A percentile compares a stretch with the other conserved stretches of the same genome.
Conservation (phyloP, 352 stramenopile genomes). For the Globisporangium alternatum region DNA sequence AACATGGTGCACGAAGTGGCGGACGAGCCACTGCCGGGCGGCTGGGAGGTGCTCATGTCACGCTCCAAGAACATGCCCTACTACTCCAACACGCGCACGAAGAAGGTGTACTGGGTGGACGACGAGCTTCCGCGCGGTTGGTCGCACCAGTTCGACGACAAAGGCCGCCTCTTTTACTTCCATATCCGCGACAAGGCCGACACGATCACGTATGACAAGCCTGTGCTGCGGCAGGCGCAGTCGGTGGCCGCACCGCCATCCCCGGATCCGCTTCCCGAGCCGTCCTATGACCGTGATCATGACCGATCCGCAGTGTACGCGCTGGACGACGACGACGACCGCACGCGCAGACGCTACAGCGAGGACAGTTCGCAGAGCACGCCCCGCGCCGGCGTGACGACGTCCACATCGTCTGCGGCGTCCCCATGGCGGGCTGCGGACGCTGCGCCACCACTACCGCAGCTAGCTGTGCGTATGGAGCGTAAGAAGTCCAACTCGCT, state of each 20-base stretch:
- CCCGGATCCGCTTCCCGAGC: constrained; percentile 38
- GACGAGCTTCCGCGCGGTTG: constrained; percentile 76
- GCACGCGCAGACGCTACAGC: constrained; percentile 9
- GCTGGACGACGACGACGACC: constrained; percentile 3
- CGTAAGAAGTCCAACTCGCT: constrained; percentile 79
- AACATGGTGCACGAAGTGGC: constrained; percentile 46
- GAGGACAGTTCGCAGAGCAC: constrained; percentile 18
- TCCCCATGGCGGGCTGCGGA: constrained; percentile 11
- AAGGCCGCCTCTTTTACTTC: constrained; percentile 66
- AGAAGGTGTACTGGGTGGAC: constrained; percentile 85
- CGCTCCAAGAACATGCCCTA: constrained; percentile 84
- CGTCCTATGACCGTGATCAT: constrained; percentile 33
- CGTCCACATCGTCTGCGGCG: neutral
- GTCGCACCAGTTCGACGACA: constrained; percentile 74
- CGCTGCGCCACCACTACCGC: neutral
- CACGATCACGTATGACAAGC: constrained; percentile 76
- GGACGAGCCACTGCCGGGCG: constrained; percentile 57
- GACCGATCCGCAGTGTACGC: neutral
- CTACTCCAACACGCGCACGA: constrained; percentile 75
- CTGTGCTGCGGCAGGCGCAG: constrained; percentile 31
- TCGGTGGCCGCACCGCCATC: constrained; percentile 12
- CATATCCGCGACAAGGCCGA: constrained; percentile 68
- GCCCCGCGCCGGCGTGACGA: constrained; percentile 1
- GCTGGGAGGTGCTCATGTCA: constrained; percentile 80
- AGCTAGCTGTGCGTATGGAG: constrained; percentile 22